phyloP scores from a whole-genome alignment of 495 filamentous ascomycete genomes.

The Aspergillus haitiensis region DNA sequence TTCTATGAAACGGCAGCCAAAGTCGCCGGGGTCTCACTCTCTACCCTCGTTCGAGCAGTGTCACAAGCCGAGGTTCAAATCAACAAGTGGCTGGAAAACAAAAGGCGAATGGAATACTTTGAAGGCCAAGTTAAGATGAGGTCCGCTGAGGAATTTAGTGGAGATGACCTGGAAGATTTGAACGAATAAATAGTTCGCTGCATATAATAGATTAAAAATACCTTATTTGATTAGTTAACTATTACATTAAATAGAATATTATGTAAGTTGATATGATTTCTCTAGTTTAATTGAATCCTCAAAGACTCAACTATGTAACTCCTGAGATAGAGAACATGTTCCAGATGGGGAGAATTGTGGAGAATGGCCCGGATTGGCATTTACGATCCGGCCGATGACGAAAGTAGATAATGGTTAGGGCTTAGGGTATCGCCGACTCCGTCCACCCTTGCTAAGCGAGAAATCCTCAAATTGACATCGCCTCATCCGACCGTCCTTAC shows the following conservation, averaged over 20 bases:
- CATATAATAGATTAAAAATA: not conserved
- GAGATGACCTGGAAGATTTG: conserved; percentile 30
- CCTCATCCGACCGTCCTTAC: conserved; percentile 43
- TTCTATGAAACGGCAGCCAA: conserved; percentile 60
- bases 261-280: too few species aligned
- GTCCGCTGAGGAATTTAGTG: conserved; percentile 19
- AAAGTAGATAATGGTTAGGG: conserved; percentile 29
- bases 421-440: conserved; percentile 37
- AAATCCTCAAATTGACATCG: conserved; percentile 49
- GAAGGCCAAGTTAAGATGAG: conserved; percentile 24
- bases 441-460: conserved; percentile 50
- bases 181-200: conserved; percentile 24
- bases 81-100: conserved; percentile 40
- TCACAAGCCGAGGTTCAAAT: conserved; percentile 48
- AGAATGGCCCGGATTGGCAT: conserved; percentile 9
- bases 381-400: conserved; percentile 1
- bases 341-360: conserved; percentile 9
- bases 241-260: too few species aligned
- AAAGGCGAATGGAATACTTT: conserved; percentile 35
- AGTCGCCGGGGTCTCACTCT: conserved; percentile 45
- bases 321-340: conserved; percentile 6
- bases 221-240: too few species aligned
- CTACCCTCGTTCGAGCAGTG: conserved; percentile 50
- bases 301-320: too few species aligned
- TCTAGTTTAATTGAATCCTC: too few species aligned